Conservation (phyloP, 129 eudicot genomes). For the Tagetes patula region DNA sequence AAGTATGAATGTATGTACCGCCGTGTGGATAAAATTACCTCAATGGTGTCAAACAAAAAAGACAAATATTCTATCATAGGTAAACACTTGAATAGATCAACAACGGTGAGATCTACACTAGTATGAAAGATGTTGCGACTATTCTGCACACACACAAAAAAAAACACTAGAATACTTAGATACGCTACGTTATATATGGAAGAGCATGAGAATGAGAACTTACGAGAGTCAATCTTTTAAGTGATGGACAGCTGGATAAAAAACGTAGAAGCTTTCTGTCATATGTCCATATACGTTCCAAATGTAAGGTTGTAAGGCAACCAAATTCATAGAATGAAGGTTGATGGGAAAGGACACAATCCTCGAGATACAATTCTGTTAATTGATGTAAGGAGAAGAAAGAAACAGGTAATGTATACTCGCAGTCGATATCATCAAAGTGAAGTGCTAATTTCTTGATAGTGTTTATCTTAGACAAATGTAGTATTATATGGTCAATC, state of each 20-base stretch:
- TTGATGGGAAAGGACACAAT: too few relatives aligned
- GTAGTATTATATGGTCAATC: conserved; percentile 19
- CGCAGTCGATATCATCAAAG: too few relatives aligned
- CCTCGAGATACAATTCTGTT: not conserved
- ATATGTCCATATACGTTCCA: not conserved
- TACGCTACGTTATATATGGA: not conserved
- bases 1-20: not conserved
- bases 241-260: conserved; percentile 14
- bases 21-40: conserved; percentile 18
- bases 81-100: conserved; percentile 14
- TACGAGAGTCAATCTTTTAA: conserved; percentile 7
- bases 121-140: not conserved
- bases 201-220: not conserved
- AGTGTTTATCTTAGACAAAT: conserved; percentile 13
- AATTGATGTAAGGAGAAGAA: conserved; percentile 10
- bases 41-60: not conserved
- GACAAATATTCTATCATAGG: conserved; percentile 1
- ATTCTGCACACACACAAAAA: not conserved
- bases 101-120: not conserved
- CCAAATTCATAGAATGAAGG: not conserved
- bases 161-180: not conserved
- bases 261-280: not conserved
- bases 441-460: conserved; percentile 11
- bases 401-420: not conserved
- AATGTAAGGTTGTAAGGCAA: conserved; percentile 18